Evolutionary conservation across 2,329 filamentous ascomycete species (phyloP), one percentile per base, ranked within the genome.

Genomic region (Amauroascus verrucosus): DNA sequence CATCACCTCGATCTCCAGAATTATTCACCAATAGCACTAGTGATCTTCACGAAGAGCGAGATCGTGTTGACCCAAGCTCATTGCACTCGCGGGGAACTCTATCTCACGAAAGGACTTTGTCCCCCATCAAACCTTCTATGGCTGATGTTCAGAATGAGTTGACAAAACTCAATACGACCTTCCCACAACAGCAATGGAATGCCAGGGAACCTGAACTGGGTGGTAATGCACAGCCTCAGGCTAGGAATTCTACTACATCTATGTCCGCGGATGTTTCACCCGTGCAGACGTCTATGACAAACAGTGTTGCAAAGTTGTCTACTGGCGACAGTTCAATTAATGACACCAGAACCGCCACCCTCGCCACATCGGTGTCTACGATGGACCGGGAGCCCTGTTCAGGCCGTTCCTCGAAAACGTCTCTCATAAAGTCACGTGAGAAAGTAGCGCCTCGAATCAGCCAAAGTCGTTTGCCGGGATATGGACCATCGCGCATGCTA

Each of bases 381-480:
- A 58, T 62, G 22, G 65, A 65, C 40, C 64, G 62, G n/a, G 65
- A 67, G 14, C 48, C 54, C 6, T 58, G 59, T 35, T 56, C 58
- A 8, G 58, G 58, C n/a, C 62, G 69, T 51, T 57, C 63, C 7
- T 54, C 63, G 24, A 67, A 64, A 52, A 28, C 57, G 41, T 56
- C 62, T 55, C 30, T 61, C 38, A 58, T 61, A 48, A 61, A 62
- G 37, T 53, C 64, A 20, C 63, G 56, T 38, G 63, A 68, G 32
- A 72, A 67, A 58, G 57, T 67, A 14, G 62, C 64, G 3, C 60
- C 67, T 11, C 65, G 69, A n/a, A 64, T 73, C 32, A 70, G 66
- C 43, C 68, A 74, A 54, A 72, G 70, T 49, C 71, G 74, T 60
- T 61, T 77, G 24, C 73, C 74, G 6, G 70, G 70, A 13, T 71